Evolutionary conservation across 164 flowering plant genomes (phyloP).

Genomic region (Magnolia changhungtana): DNA sequence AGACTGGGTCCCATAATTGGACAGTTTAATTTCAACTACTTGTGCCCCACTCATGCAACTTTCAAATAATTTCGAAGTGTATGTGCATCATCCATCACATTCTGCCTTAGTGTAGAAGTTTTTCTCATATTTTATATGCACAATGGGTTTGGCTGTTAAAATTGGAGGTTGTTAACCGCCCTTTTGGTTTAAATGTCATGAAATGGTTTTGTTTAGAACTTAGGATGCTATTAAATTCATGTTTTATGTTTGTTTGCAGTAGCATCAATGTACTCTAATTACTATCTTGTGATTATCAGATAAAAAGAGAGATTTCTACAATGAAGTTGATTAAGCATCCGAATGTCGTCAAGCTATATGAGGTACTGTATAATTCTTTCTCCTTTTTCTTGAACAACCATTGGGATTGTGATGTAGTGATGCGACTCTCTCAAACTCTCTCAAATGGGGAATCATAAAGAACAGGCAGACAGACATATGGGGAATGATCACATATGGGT

Average conservation of each 20-base stretch:
- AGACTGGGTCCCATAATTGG: too few species aligned
- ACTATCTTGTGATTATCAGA: slow-evolving; percentile 28
- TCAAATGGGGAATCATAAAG: too few species aligned
- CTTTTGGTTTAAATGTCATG: neutral
- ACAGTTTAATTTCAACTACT: too few species aligned
- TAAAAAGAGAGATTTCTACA: slow-evolving; percentile 67
- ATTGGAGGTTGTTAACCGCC: neutral
- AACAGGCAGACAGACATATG: too few species aligned
- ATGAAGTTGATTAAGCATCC: slow-evolving; percentile 79
- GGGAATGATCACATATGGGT: too few species aligned
- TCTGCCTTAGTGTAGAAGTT: too few species aligned
- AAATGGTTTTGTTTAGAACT: neutral
- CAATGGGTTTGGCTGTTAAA: too few species aligned
- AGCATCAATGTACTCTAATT: neutral
- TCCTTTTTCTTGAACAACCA: neutral
- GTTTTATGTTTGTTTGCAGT: neutral
- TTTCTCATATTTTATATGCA: too few species aligned
- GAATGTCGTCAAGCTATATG: slow-evolving; percentile 52
- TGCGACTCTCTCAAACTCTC: neutral
- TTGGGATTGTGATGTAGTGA: neutral
- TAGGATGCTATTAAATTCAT: too few species aligned
- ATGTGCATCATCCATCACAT: too few species aligned
- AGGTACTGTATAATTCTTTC: slow-evolving; percentile 31
- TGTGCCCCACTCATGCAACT: too few species aligned
- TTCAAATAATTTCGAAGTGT: too few species aligned